A percentile compares a stretch with the other conserved stretches of the same genome.
Evolutionary conservation across 1,284 basidiomycete genomes (phyloP).

Genomic region (Rhodotorula mucilaginosa): DNA sequence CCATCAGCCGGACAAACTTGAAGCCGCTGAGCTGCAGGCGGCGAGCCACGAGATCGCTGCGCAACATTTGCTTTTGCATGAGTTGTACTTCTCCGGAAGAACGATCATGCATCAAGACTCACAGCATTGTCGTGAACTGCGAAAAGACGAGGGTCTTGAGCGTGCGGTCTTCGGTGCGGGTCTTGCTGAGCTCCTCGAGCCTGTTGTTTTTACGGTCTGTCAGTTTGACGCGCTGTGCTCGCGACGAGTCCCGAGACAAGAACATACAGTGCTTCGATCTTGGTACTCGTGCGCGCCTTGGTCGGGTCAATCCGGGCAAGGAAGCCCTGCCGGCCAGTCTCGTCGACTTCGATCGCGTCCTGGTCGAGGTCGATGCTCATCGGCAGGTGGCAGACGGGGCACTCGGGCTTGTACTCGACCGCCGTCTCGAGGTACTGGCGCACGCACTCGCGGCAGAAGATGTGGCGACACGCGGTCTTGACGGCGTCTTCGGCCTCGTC

Average conservation of each 20-base stretch:
- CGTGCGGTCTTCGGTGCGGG: conserved; percentile 79
- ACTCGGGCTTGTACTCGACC: conserved; percentile 73
- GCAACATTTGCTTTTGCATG: conserved; percentile 45
- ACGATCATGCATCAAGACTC: conserved; percentile 42
- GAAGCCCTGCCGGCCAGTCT: conserved; percentile 80
- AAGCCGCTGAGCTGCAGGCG: conserved; percentile 82
- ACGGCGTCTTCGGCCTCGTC: conserved; percentile 98
- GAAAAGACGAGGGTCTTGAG: conserved; percentile 97
- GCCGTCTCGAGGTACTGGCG: conserved; percentile 79
- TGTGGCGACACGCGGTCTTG: conserved; percentile 76
- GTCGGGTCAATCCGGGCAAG: conserved; percentile 83
- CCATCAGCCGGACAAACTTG: conserved; percentile 89
- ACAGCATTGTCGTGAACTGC: conserved; percentile 83
- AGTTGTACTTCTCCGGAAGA: conserved; percentile 22
- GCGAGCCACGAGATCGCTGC: conserved; percentile 78
- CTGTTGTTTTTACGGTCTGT: neutral
- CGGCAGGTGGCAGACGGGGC: conserved; percentile 90
- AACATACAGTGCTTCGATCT: conserved; percentile 80
- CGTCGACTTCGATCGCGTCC: conserved; percentile 79
- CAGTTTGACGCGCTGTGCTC: no score
- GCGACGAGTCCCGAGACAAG: neutral
- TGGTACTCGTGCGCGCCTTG: conserved; percentile 89
- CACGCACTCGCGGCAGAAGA: conserved; percentile 86
- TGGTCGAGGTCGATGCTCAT: conserved; percentile 94
- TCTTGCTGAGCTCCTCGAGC: conserved; percentile 84